phyloP scores from a whole-genome alignment of 2,329 filamentous ascomycete species.

The Juglanconis juglandina region DNA sequence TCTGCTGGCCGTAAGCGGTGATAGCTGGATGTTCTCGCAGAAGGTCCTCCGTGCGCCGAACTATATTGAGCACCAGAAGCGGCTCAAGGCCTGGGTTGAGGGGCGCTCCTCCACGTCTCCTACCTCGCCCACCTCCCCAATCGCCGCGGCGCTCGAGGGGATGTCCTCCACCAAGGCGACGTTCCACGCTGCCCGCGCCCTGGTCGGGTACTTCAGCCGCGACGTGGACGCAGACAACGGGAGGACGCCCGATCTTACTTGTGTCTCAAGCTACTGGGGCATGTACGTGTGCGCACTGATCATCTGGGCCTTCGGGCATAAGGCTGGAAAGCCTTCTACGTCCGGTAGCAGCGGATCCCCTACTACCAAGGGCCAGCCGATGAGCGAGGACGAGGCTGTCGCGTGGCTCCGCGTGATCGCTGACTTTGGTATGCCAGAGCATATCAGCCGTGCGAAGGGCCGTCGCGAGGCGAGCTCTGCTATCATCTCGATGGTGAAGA shows the following conservation, averaged over 20 bases:
- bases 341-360: constrained; percentile 17
- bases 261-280: constrained; percentile 52
- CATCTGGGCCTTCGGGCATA: constrained; percentile 55
- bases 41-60: constrained; percentile 44
- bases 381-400: constrained; percentile 27
- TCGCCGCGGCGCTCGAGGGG: constrained; percentile 22
- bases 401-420: constrained; percentile 41
- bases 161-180: constrained; percentile 42
- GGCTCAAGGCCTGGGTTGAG: constrained; percentile 42
- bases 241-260: constrained; percentile 25
- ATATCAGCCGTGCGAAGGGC: constrained; percentile 36
- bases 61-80: constrained; percentile 45
- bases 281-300: constrained; percentile 56
- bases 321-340: constrained; percentile 15
- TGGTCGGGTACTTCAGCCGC: constrained; percentile 42
- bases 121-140: constrained; percentile 1
- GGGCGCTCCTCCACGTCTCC: constrained; percentile 8
- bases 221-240: constrained; percentile 6
- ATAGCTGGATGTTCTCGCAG: constrained; percentile 55
- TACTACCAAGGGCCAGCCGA: constrained; percentile 21
- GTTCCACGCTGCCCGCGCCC: constrained; percentile 49
- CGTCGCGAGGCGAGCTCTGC: constrained; percentile 38
- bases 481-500: constrained; percentile 47
- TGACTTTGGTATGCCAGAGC: constrained; percentile 32
- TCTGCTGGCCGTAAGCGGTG: constrained; percentile 55